Evolutionary conservation across 441 rosid species (phyloP).

Genomic region (Erysimum cheiri): DNA sequence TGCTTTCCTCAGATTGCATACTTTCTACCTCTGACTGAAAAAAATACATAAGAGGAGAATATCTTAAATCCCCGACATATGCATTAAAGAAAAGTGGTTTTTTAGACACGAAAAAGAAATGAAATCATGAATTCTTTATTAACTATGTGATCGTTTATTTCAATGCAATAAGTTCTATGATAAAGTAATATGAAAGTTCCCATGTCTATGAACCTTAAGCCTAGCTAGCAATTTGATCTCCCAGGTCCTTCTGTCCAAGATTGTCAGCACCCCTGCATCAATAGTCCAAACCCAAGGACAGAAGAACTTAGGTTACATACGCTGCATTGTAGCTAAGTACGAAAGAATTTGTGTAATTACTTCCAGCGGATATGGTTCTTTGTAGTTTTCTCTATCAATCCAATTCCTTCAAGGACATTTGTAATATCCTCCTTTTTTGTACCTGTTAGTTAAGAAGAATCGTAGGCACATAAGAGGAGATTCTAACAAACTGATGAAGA

Average conservation of each 20-base stretch:
- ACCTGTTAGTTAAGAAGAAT: constrained; percentile 59
- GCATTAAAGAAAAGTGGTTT: neutral
- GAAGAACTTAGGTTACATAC: constrained; percentile 13
- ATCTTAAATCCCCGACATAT: neutral
- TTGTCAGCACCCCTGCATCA: constrained; percentile 63
- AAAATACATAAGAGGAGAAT: constrained; percentile 5
- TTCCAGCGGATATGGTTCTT: constrained; percentile 86
- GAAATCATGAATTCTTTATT: constrained; percentile 8
- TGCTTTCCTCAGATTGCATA: constrained; percentile 56
- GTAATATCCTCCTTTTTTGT: constrained; percentile 91
- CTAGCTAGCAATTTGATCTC: constrained; percentile 49
- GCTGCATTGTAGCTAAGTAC: neutral
- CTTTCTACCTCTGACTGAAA: constrained; percentile 63
- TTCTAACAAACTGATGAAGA: constrained; percentile 20
- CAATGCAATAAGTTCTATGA: constrained; percentile 18
- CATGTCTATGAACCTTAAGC: constrained; percentile 53
- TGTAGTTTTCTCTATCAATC: constrained; percentile 84
- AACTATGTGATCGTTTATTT: constrained; percentile 15
- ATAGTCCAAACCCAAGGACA: constrained; percentile 39
- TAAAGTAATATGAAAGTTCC: constrained; percentile 1
- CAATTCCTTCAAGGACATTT: constrained; percentile 88
- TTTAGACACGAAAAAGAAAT: neutral
- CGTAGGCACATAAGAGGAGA: constrained; percentile 21
- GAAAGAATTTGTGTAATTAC: constrained; percentile 50
- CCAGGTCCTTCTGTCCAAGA: constrained; percentile 53